phyloP scores from a whole-genome alignment of 163 green algal genomes.

The Prototheca wickerhamii region DNA sequence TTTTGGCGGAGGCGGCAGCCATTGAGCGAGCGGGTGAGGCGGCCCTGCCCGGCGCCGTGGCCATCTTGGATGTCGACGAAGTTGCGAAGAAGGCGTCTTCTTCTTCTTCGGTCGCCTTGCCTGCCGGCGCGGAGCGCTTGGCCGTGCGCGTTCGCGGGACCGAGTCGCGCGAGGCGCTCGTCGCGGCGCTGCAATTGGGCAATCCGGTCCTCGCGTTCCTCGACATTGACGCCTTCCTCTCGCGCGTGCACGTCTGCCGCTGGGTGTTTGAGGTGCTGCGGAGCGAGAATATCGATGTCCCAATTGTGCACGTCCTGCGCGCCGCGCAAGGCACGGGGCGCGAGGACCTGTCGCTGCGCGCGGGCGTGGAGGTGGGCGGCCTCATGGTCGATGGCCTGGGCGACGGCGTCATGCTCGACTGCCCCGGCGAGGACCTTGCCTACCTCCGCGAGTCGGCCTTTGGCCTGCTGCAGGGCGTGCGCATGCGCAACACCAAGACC shows the following conservation, averaged over 20 bases:
- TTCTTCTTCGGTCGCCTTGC: no score
- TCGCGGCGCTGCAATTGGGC: neutral
- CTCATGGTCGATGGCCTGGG: conserved; percentile 92
- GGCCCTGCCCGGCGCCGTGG: conserved; percentile 73
- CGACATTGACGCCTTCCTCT: conserved; percentile 45
- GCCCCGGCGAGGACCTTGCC: conserved; percentile 60
- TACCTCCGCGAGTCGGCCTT: conserved; percentile 91
- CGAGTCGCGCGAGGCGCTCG: conserved; percentile 63
- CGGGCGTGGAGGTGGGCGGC: conserved; percentile 68
- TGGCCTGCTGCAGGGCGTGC: conserved; percentile 88
- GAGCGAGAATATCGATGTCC: conserved; percentile 38
- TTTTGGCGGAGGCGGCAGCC: conserved; percentile 67
- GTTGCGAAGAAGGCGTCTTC: no score
- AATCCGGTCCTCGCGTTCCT: conserved; percentile 53
- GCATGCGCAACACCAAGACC: conserved; percentile 99
- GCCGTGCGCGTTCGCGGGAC: conserved; percentile 76
- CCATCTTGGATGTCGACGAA: conserved; percentile 68
- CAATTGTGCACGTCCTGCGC: conserved; percentile 85
- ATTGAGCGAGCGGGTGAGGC: conserved; percentile 56
- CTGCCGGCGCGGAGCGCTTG: conserved; percentile 54
- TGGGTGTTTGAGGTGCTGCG: conserved; percentile 85
- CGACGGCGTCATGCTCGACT: conserved; percentile 87
- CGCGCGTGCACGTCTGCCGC: conserved; percentile 70
- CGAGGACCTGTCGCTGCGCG: conserved; percentile 77
- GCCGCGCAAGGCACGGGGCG: conserved; percentile 49